Conservation (phyloP, 805 yeast species). For the Tetrapisispora nanseiensis region DNA sequence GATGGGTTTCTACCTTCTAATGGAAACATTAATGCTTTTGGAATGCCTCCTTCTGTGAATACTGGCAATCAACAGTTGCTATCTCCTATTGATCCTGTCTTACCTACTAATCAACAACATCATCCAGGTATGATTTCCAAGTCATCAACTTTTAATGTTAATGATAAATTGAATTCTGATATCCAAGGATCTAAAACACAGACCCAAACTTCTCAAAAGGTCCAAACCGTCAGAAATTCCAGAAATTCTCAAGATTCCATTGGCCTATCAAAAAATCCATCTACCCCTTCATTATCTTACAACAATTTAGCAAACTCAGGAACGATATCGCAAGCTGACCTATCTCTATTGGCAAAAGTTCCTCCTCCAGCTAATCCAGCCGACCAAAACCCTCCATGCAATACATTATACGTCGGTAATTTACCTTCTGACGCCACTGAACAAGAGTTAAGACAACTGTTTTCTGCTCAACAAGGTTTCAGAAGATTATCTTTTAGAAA, state of each 20-base stretch:
- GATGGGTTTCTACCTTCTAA: constrained; percentile 4
- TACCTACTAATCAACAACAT: constrained; percentile 1
- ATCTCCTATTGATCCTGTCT: neutral
- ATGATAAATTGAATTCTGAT: constrained; percentile 5
- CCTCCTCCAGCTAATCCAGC: constrained; percentile 97
- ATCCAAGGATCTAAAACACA: constrained; percentile 2
- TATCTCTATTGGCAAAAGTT: constrained; percentile 64
- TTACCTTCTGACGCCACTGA: constrained; percentile 96
- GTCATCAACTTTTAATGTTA: neutral
- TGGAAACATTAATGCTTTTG: neutral
- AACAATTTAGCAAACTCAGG: constrained; percentile 11
- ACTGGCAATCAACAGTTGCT: constrained; percentile 1
- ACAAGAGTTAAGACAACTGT: constrained; percentile 77
- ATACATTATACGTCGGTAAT: constrained; percentile 92
- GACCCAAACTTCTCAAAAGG: constrained; percentile 14
- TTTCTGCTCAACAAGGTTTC: constrained; percentile 85
- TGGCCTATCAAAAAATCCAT: constrained; percentile 15
- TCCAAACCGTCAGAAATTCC: constrained; percentile 11
- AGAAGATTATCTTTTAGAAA: constrained; percentile 87
- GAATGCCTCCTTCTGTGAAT: neutral
- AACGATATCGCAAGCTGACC: constrained; percentile 41
- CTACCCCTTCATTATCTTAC: constrained; percentile 25
- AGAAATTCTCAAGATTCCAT: constrained; percentile 8
- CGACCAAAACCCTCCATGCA: constrained; percentile 98
- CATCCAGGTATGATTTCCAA: neutral